These are phyloP conservation scores for Termitomyces sp. DNA, from an alignment of 768 basidiomycete genomes.

Conservation along the genomic window DNA sequence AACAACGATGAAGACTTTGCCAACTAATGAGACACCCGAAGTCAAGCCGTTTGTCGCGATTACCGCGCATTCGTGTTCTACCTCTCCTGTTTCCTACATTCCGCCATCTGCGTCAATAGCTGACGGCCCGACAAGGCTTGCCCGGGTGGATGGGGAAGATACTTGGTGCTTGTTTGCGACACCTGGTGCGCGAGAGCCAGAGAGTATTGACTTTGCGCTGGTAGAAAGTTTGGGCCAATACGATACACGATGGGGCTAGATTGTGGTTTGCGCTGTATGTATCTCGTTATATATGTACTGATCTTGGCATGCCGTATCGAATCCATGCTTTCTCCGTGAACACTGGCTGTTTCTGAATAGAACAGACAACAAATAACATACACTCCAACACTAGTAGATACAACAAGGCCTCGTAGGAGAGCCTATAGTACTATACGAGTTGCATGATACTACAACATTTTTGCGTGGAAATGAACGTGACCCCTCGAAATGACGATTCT, in stretches of 20 bases:
- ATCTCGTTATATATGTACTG: no score
- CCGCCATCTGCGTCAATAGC: slow-evolving; percentile 20
- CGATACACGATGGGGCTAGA: slow-evolving; percentile 27
- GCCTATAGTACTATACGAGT: slow-evolving; percentile 9
- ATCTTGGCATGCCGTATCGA: not conserved
- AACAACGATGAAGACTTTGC: slow-evolving; percentile 4
- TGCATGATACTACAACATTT: slow-evolving; percentile 11
- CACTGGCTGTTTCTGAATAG: not conserved
- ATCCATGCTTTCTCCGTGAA: not conserved
- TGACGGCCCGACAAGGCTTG: slow-evolving; percentile 34
- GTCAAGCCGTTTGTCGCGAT: slow-evolving; percentile 36
- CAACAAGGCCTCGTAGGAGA: slow-evolving; percentile 4
- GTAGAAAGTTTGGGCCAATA: slow-evolving; percentile 25
- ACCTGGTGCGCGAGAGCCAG: slow-evolving; percentile 9
- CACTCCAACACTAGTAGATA: slow-evolving; percentile 13
- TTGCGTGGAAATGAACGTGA: slow-evolving; percentile 9
- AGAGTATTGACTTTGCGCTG: slow-evolving; percentile 30
- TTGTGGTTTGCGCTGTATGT: not conserved
- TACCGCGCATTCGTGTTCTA: slow-evolving; percentile 38
- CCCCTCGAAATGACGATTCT: slow-evolving; percentile 2
- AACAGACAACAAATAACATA: not conserved
- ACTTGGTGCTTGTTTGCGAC: slow-evolving; percentile 42
- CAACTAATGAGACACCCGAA: not conserved
- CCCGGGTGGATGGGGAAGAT: slow-evolving; percentile 50
- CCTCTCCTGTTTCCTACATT: slow-evolving; percentile 51